Evolutionary conservation across 2,329 filamentous ascomycete genomes (phyloP).

Genomic region (Pseudogymnoascus sp.): DNA sequence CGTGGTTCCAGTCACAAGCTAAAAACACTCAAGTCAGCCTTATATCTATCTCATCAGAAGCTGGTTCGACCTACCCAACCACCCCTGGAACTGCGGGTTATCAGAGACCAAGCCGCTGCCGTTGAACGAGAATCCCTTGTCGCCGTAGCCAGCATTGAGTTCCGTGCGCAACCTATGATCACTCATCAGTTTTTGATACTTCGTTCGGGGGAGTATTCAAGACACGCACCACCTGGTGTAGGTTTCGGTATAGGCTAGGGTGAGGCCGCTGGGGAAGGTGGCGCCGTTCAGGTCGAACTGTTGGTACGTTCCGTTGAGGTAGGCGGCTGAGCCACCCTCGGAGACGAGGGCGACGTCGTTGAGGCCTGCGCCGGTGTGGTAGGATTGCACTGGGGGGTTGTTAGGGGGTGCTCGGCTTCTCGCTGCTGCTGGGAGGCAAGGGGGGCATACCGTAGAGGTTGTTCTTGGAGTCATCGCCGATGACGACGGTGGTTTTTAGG

Average conservation of each 20-base stretch:
- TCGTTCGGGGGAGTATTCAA: background rate
- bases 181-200: background rate
- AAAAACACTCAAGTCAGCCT: constrained; percentile 2
- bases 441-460: constrained; percentile 13
- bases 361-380: constrained; percentile 16
- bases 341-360: constrained; percentile 15
- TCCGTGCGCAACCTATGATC: constrained; percentile 4
- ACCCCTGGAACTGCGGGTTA: constrained; percentile 10
- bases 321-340: constrained; percentile 10
- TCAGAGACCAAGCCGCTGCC: constrained; percentile 12
- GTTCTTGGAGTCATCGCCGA: constrained; percentile 12
- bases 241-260: background rate
- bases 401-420: background rate
- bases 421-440: background rate
- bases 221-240: constrained; percentile 10
- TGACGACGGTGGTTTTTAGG: constrained; percentile 16
- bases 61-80: constrained; percentile 10
- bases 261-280: constrained; percentile 10
- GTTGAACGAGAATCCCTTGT: constrained; percentile 15
- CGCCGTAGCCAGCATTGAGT: constrained; percentile 12
- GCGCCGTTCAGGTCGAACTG: constrained; percentile 16
- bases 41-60: background rate
- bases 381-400: constrained; percentile 1
- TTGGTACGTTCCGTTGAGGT: constrained; percentile 16
- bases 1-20: constrained; percentile 20